Percentiles rank a stretch among this genome's conserved stretches.
Evolutionary conservation across 495 filamentous ascomycete species (phyloP).

Genomic region (Schizothecium vesticola): DNA sequence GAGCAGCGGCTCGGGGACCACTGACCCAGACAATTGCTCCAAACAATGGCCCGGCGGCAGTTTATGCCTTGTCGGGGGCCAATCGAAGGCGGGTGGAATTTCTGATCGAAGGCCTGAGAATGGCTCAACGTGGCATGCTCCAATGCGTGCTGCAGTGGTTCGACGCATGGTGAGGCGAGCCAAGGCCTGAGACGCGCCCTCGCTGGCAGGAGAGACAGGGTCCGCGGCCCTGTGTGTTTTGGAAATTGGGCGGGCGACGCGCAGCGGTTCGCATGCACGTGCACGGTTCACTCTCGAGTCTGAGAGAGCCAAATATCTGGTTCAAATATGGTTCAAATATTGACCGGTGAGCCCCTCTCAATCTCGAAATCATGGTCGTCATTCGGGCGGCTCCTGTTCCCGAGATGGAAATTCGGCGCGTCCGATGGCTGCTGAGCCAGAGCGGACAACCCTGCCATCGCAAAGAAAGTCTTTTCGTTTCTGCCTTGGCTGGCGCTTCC

Average conservation of each 20-base stretch:
- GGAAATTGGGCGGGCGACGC: not conserved
- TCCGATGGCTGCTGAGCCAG: not conserved
- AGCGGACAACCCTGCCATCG: too few relatives aligned
- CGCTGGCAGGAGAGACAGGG: not conserved
- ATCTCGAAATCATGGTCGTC: not conserved
- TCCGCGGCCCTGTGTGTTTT: not conserved
- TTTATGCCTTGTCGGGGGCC: not conserved
- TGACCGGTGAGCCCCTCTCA: not conserved
- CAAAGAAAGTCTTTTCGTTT: not conserved
- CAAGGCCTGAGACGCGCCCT: not conserved
- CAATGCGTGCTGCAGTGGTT: not conserved
- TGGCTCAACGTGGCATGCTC: not conserved
- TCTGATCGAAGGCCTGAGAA: not conserved
- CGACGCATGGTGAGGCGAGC: not conserved
- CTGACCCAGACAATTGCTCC: not conserved
- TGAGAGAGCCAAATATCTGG: not conserved
- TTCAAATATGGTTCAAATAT: not conserved
- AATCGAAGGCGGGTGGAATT: not conserved
- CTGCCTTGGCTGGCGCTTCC: not conserved
- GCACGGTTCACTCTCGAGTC: not conserved
- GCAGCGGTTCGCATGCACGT: conserved; percentile 4
- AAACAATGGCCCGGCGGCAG: not conserved
- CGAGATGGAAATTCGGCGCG: not conserved
- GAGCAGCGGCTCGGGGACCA: not conserved
- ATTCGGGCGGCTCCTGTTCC: not conserved